Evolutionary conservation across 257 asterid genomes (phyloP), one percentile per base, ranked within the genome.

Genomic region (Solanum clarkiae): DNA sequence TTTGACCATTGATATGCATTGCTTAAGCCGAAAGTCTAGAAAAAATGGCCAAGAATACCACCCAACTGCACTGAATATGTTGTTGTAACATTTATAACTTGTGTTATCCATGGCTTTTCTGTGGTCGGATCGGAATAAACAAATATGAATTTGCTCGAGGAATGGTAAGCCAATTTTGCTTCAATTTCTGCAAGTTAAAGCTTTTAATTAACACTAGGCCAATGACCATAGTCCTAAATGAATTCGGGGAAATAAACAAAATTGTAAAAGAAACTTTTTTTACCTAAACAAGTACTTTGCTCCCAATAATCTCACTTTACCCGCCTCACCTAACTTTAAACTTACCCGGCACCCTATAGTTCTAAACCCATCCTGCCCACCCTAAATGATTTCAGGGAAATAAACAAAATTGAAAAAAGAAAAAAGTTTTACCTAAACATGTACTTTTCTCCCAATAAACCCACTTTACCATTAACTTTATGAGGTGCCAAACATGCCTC

Each of bases 401-500:
- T 57, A 57, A 24, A 57, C 11, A 20, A 55, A 55, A 59, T 3
- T 59, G 26, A 59, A 59, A 59, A 20, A 9, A 55, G 2, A 8
- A 65, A 10, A 51, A 49, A 57, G 22, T 92, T 87, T 86, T 85
- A 85, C 85, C 84, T 80, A 84, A 83, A 83, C 62, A 49, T 51
- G 49, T 68, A 65, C 84, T 22, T 77, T 26, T 20, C 5, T 45
- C 85, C 84, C 59, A 47, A 81, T 51, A 83, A 53, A 53, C 15
- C 16, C 44, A 26, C 65, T 77, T 51, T 29, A 77, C 14, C 22
- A 77, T 56, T 83, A 74, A 83, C 84, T 81, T 72, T 9, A 16
- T 51, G 84, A 77, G 82, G 86, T 57, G 84, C 85, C 56, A 86
- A 84, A 84, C 88, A 66, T 81, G 82, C 86, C 69, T 86, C 89